These are phyloP conservation scores for Closterium sp. DNA, from an alignment of 139 green algal genomes.

Conservation along the genomic window DNA sequence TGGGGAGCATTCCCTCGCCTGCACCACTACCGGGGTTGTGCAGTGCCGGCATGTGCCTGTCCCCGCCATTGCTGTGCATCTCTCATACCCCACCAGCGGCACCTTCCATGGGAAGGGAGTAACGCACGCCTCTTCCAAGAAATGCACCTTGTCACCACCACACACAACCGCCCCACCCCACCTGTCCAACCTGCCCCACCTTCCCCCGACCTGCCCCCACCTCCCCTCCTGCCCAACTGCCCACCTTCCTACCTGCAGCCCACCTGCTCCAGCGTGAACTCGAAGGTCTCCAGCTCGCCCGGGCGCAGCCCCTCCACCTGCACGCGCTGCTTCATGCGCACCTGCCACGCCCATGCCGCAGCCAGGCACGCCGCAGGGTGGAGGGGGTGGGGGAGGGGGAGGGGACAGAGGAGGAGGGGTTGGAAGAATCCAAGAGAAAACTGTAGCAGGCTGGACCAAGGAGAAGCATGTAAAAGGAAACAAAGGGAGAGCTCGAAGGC, in stretches of 20 bases:
- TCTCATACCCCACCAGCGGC: no score
- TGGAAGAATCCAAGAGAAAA: no score
- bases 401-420: background rate
- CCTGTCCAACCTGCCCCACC: background rate
- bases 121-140: no score
- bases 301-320: slow-evolving; percentile 22
- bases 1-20: background rate
- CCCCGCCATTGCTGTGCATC: no score
- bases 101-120: no score
- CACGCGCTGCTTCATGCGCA: slow-evolving; percentile 21
- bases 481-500: background rate
- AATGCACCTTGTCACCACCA: no score
- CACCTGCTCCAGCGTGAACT: slow-evolving; percentile 38
- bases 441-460: no score
- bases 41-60: no score
- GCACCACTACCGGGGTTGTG: no score
- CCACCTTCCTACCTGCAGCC: background rate
- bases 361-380: background rate
- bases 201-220: background rate
- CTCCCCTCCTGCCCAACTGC: background rate
- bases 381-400: background rate
- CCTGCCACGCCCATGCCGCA: background rate
- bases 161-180: no score
- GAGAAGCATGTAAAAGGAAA: background rate
- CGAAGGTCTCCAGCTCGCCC: slow-evolving; percentile 22